Evolutionary conservation across 345 rosid genomes (phyloP).

Genomic region (Eucalyptus regnans): DNA sequence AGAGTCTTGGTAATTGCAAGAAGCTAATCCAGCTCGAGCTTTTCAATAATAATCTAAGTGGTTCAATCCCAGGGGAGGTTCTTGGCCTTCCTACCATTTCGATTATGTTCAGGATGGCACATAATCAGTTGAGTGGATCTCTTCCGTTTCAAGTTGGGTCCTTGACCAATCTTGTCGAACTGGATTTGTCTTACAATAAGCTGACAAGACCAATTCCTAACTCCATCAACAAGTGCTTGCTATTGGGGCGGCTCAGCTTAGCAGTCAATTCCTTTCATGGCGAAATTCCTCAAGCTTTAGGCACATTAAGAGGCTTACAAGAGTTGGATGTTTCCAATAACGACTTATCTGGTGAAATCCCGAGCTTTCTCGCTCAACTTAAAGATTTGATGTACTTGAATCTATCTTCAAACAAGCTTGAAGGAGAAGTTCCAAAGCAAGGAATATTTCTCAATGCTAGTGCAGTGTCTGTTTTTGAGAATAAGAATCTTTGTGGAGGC

Average conservation of each 20-base stretch:
- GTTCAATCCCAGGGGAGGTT: background rate
- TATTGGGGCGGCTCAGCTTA: background rate
- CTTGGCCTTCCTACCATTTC: background rate
- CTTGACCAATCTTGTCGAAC: background rate
- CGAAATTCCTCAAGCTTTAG: slow-evolving; percentile 13
- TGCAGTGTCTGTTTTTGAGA: rapidly evolving
- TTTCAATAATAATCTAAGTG: background rate
- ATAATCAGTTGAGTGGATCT: background rate
- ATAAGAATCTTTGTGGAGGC: too few species aligned
- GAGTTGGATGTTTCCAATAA: slow-evolving; percentile 23
- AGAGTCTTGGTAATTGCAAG: background rate
- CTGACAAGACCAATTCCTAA: slow-evolving; percentile 16
- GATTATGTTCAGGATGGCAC: background rate
- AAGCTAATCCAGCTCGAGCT: background rate
- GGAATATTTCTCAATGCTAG: too few species aligned
- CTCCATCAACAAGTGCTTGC: slow-evolving; percentile 4
- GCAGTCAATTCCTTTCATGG: background rate
- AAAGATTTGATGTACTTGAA: background rate
- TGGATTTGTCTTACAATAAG: background rate
- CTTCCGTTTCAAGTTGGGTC: slow-evolving; percentile 8
- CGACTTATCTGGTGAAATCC: slow-evolving; percentile 11
- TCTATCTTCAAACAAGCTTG: background rate
- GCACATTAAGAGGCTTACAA: background rate
- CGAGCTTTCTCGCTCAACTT: background rate
- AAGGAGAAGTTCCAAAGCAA: too few species aligned